Percentiles rank a stretch among this genome's conserved stretches.
Evolutionary conservation across 768 basidiomycete genomes (phyloP).

Genomic region (Ramaria rubella): DNA sequence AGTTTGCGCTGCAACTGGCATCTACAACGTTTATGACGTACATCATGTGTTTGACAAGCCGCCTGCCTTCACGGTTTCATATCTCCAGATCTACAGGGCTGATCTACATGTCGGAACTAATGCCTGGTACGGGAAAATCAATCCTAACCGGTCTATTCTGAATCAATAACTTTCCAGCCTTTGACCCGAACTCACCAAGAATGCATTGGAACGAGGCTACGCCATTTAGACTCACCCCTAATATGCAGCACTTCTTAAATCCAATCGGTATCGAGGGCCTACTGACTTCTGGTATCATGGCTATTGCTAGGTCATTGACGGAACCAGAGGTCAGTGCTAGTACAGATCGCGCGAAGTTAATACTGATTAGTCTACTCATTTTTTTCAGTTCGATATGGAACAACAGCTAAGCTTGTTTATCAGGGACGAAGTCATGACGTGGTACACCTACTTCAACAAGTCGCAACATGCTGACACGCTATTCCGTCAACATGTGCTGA

Average conservation of each 20-base stretch:
- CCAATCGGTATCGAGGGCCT: slow-evolving; percentile 87
- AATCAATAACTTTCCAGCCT: slow-evolving; percentile 17
- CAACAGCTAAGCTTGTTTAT: slow-evolving; percentile 87
- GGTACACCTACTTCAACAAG: slow-evolving; percentile 53
- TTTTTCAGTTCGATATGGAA: slow-evolving; percentile 76
- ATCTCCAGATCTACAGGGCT: slow-evolving; percentile 84
- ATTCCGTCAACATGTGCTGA: slow-evolving; percentile 48
- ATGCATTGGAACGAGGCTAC: slow-evolving; percentile 81
- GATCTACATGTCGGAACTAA: slow-evolving; percentile 87
- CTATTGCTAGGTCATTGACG: slow-evolving; percentile 84
- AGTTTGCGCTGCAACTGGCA: slow-evolving; percentile 87
- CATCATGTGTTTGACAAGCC: slow-evolving; percentile 74
- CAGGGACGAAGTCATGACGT: slow-evolving; percentile 84
- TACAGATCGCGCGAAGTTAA: background rate
- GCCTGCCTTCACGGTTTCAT: slow-evolving; percentile 79
- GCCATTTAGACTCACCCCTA: slow-evolving; percentile 96
- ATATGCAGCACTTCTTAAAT: slow-evolving; percentile 90
- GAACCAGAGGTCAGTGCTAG: slow-evolving; percentile 70
- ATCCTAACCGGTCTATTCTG: background rate
- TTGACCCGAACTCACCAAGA: slow-evolving; percentile 41
- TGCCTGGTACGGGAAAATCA: slow-evolving; percentile 61
- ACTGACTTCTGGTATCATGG: slow-evolving; percentile 79
- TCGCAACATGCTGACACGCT: slow-evolving; percentile 50
- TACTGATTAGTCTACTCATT: slow-evolving; percentile 9
- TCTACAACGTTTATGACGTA: slow-evolving; percentile 90